A percentile compares a stretch with the other conserved stretches of the same genome.
Evolutionary conservation across 2,329 filamentous ascomycete genomes (phyloP).

Genomic region (Diaporthe australafricana): DNA sequence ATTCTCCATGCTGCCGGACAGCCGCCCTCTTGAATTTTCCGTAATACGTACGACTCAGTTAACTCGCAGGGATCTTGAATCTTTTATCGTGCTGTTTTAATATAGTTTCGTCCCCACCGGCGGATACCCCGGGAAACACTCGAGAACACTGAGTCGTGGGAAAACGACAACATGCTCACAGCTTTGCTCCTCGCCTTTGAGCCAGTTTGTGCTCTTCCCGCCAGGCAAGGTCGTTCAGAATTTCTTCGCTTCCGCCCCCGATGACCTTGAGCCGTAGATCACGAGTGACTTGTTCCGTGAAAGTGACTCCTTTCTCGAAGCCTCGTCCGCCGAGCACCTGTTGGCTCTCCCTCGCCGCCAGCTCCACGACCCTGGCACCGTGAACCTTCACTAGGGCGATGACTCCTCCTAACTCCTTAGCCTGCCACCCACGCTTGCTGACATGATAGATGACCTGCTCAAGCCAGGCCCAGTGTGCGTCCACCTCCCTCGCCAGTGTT

Average conservation of each 20-base stretch:
- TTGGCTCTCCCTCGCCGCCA: slow-evolving; percentile 63
- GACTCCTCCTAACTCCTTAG: slow-evolving; percentile 47
- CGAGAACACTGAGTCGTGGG: background rate
- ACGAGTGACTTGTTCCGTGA: slow-evolving; percentile 63
- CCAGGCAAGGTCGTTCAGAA: slow-evolving; percentile 63
- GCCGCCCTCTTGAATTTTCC: background rate
- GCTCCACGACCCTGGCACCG: slow-evolving; percentile 60
- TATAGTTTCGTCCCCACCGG: background rate
- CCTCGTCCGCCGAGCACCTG: slow-evolving; percentile 66
- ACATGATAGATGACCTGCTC: slow-evolving; percentile 70
- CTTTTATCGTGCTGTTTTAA: background rate
- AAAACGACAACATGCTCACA: slow-evolving; percentile 15
- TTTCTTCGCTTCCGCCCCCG: slow-evolving; percentile 67
- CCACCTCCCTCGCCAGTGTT: slow-evolving; percentile 69
- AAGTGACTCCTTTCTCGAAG: slow-evolving; percentile 59
- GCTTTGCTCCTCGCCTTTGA: slow-evolving; percentile 37
- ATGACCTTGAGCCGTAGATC: slow-evolving; percentile 65
- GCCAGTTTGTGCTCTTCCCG: slow-evolving; percentile 53
- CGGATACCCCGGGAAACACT: background rate
- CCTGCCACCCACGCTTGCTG: slow-evolving; percentile 47
- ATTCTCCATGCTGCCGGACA: background rate
- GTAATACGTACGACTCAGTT: background rate
- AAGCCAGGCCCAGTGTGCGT: slow-evolving; percentile 70
- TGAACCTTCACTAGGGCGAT: slow-evolving; percentile 58
- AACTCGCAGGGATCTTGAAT: background rate